A percentile compares a stretch with the other conserved stretches of the same genome.
Evolutionary conservation across 257 asterid genomes (phyloP).

Genomic region (Solanum tarijense): DNA sequence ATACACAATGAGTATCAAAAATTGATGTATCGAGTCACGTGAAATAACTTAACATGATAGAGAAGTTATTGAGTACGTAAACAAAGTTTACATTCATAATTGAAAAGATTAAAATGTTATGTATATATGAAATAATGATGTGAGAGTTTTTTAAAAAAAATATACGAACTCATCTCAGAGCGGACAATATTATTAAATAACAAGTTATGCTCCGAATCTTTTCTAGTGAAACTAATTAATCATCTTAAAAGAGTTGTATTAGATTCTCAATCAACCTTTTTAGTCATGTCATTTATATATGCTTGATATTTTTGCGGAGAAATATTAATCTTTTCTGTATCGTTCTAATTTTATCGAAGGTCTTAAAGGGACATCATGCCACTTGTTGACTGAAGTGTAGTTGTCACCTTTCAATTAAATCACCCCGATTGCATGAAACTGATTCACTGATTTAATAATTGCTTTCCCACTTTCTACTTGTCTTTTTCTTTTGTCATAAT

Average conservation of each 20-base stretch:
- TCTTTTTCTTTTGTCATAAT: not conserved
- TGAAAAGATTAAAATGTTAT: not conserved
- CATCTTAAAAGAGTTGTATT: not conserved
- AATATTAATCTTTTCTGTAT: not conserved
- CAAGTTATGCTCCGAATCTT: not conserved
- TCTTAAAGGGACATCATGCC: not conserved
- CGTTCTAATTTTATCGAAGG: not conserved
- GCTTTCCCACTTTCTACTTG: not conserved
- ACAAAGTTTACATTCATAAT: not conserved
- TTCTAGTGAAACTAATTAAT: not conserved
- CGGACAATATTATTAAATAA: not conserved
- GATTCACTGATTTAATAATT: not conserved
- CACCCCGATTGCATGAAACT: not conserved
- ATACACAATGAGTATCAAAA: not conserved
- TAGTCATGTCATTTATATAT: not conserved
- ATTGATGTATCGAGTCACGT: not conserved
- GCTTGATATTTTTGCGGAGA: not conserved
- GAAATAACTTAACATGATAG: not conserved
- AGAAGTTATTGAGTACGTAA: not conserved
- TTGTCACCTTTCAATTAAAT: not conserved
- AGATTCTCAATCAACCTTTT: not conserved
- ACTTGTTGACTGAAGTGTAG: not conserved
- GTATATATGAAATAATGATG: not conserved
- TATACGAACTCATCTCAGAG: not conserved
- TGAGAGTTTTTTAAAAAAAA: not conserved